phyloP scores from a whole-genome alignment of 495 filamentous ascomycete species.

The Halenospora varia region DNA sequence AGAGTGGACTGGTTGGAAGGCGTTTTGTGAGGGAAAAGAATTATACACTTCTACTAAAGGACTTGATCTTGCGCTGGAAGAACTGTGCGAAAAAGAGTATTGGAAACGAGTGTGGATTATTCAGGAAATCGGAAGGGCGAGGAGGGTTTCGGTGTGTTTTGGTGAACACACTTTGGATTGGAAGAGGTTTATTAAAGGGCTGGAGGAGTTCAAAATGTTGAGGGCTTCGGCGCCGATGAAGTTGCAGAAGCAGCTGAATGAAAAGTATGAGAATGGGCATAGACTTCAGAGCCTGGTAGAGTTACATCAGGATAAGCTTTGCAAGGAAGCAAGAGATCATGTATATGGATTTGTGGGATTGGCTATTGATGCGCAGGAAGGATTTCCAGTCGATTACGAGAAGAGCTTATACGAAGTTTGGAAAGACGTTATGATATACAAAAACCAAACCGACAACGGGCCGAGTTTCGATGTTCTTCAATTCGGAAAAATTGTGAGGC shows the following conservation, averaged over 20 bases:
- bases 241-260: neutral
- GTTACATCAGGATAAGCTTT: conserved; percentile 1
- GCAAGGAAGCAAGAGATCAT: conserved; percentile 7
- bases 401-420: conserved; percentile 8
- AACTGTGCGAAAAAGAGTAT: neutral
- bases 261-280: conserved; percentile 2
- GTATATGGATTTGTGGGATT: conserved; percentile 10
- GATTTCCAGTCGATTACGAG: conserved; percentile 8
- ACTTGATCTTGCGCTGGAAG: neutral
- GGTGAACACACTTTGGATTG: neutral
- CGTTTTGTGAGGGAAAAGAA: too few species aligned
- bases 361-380: neutral
- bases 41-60: neutral
- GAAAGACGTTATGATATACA: conserved; percentile 1
- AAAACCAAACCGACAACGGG: neutral
- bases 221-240: neutral
- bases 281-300: conserved; percentile 1
- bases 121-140: conserved; percentile 1
- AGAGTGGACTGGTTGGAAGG: neutral
- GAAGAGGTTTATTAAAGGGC: neutral
- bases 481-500: neutral
- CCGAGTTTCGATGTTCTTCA: neutral
- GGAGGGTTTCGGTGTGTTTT: neutral
- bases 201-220: neutral
- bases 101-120: conserved; percentile 13